These are phyloP conservation scores for Asterochloris erici DNA, from an alignment of 139 green algal species.

Conservation along the genomic window DNA sequence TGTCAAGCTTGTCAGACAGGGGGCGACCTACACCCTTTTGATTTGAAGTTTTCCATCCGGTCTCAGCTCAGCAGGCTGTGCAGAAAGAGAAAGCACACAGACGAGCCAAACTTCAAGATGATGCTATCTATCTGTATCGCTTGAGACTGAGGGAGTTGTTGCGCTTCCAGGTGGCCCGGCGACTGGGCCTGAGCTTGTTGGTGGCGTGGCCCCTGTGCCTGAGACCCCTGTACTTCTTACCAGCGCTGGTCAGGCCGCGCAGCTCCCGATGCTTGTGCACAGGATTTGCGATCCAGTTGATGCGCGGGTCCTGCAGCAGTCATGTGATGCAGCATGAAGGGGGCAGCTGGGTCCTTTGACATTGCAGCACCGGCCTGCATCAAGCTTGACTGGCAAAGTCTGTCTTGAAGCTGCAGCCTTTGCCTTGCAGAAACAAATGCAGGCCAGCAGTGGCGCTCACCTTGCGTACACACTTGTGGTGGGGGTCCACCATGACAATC, in stretches of 20 bases:
- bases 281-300: slow-evolving; percentile 98
- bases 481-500: slow-evolving; percentile 97
- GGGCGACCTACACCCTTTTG: too few relatives aligned
- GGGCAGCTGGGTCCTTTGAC: too few relatives aligned
- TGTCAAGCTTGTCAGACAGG: too few relatives aligned
- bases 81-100: not conserved
- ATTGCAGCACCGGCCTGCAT: too few relatives aligned
- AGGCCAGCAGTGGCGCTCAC: slow-evolving; percentile 25
- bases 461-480: slow-evolving; percentile 91
- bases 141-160: slow-evolving; percentile 89
- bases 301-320: slow-evolving; percentile 79
- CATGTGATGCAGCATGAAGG: not conserved
- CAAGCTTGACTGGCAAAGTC: too few relatives aligned
- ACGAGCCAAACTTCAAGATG: not conserved
- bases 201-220: slow-evolving; percentile 81
- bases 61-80: not conserved
- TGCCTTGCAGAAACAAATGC: not conserved
- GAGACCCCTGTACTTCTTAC: slow-evolving; percentile 92
- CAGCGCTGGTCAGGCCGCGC: slow-evolving; percentile 92
- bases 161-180: slow-evolving; percentile 82
- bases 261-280: slow-evolving; percentile 99
- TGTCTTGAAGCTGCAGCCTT: too few relatives aligned
- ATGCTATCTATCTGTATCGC: slow-evolving; percentile 82
- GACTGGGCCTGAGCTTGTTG: slow-evolving; percentile 87
- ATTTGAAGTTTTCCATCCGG: too few relatives aligned